These are phyloP conservation scores for Globisporangium okanoganense DNA, from an alignment of 352 stramenopile genomes.

Conservation along the genomic window DNA sequence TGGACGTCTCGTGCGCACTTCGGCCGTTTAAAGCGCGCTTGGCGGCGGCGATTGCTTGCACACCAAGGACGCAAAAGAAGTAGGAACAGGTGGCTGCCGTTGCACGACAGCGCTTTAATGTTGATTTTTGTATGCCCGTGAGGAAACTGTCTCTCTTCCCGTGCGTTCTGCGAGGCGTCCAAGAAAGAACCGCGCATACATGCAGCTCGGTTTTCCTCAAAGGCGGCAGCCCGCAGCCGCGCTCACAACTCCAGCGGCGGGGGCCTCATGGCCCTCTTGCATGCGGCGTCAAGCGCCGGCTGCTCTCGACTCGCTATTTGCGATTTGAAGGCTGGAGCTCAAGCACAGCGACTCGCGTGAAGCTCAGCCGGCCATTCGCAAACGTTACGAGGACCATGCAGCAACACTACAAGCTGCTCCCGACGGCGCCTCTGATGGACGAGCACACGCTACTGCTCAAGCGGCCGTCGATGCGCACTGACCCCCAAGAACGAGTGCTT, in stretches of 20 bases:
- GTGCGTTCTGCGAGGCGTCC: not conserved
- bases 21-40: not conserved
- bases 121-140: not conserved
- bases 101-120: not conserved
- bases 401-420: not conserved
- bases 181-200: not conserved
- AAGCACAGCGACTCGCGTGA: not conserved
- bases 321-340: not conserved
- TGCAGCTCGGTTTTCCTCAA: not conserved
- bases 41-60: not conserved
- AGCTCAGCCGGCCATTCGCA: not conserved
- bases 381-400: not conserved
- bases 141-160: conserved; percentile 1
- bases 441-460: conserved; percentile 4
- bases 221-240: not conserved
- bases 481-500: not conserved
- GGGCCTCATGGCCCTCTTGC: not conserved
- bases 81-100: not conserved
- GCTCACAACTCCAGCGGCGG: not conserved
- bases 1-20: not conserved
- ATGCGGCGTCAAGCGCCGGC: not conserved
- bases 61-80: not conserved
- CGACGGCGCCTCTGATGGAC: not conserved
- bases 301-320: not conserved
- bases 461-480: not conserved